A percentile compares a stretch with the other conserved stretches of the same genome.
Evolutionary conservation across 352 stramenopile species (phyloP).

Genomic region (Phytopythium boreale): DNA sequence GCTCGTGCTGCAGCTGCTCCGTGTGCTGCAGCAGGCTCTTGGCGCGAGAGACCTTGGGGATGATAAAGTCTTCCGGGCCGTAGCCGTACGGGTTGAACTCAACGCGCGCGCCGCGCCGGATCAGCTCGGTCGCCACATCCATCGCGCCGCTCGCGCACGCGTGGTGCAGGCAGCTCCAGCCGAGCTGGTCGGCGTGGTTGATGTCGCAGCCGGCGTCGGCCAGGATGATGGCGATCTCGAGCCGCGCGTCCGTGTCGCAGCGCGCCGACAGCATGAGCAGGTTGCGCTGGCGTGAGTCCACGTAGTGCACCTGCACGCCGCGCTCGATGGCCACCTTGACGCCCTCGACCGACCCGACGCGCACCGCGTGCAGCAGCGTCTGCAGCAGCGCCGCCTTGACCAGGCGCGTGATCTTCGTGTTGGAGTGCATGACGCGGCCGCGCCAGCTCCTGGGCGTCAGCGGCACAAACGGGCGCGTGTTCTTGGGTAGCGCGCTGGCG

Average conservation of each 20-base stretch:
- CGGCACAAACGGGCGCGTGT: conserved; percentile 39
- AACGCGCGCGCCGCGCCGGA: conserved; percentile 61
- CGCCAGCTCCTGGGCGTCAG: conserved; percentile 48
- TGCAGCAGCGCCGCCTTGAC: conserved; percentile 84
- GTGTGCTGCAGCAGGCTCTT: conserved; percentile 87
- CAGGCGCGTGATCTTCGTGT: conserved; percentile 65
- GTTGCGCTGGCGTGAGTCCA: conserved; percentile 76
- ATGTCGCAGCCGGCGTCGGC: conserved; percentile 82
- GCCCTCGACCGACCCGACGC: conserved; percentile 70
- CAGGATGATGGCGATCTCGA: conserved; percentile 84
- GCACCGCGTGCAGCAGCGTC: conserved; percentile 80
- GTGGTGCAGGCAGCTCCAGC: conserved; percentile 86
- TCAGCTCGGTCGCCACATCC: conserved; percentile 71
- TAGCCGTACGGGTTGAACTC: conserved; percentile 87
- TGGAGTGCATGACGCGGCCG: conserved; percentile 48
- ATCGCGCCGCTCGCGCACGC: conserved; percentile 72
- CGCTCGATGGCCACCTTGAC: conserved; percentile 85
- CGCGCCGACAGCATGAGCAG: conserved; percentile 83
- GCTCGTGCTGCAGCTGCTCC: conserved; percentile 80
- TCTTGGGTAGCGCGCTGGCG: conserved; percentile 1
- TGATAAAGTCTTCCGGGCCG: conserved; percentile 80
- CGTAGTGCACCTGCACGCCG: conserved; percentile 68
- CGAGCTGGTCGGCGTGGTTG: conserved; percentile 78
- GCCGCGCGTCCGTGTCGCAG: conserved; percentile 74
- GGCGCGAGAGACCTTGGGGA: conserved; percentile 72